These are phyloP conservation scores for Cryptosporidium canis DNA, from an alignment of 169 alveolate species.

Conservation along the genomic window DNA sequence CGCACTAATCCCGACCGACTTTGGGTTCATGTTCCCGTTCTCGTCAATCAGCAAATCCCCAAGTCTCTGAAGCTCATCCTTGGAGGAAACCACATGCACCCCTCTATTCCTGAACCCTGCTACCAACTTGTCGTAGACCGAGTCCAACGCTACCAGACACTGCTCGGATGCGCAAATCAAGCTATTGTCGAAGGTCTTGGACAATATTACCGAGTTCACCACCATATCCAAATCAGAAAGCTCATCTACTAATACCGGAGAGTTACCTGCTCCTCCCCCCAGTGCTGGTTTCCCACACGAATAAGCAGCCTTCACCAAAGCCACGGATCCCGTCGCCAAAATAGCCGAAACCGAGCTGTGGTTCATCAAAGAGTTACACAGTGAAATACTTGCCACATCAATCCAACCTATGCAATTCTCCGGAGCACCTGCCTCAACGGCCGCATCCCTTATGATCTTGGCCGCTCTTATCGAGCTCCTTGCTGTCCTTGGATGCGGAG, in stretches of 20 bases:
- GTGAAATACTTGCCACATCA: conserved; percentile 68
- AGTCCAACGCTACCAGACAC: conserved; percentile 57
- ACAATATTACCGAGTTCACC: conserved; percentile 69
- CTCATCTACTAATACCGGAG: conserved; percentile 76
- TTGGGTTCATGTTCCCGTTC: conserved; percentile 74
- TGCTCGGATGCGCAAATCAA: conserved; percentile 77
- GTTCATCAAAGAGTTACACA: conserved; percentile 67
- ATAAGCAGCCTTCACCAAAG: conserved; percentile 75
- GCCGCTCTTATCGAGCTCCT: conserved; percentile 73
- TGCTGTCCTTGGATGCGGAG: conserved; percentile 76
- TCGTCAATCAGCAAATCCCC: conserved; percentile 60
- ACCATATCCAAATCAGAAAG: conserved; percentile 73
- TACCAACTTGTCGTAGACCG: conserved; percentile 61
- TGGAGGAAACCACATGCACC: conserved; percentile 32
- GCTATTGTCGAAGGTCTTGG: conserved; percentile 74
- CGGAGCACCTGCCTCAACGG: conserved; percentile 77
- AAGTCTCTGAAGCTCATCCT: conserved; percentile 58
- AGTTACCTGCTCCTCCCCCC: conserved; percentile 78
- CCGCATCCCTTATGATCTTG: conserved; percentile 73
- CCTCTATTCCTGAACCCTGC: conserved; percentile 63
- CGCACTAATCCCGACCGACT: conserved; percentile 72
- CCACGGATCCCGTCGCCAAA: conserved; percentile 75
- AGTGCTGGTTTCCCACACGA: conserved; percentile 76
- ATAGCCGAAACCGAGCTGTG: conserved; percentile 54
- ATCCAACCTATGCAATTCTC: conserved; percentile 72